A percentile compares a stretch with the other conserved stretches of the same genome.
Conservation (phyloP, 352 stramenopile species). For the Peronospora belbahrii region DNA sequence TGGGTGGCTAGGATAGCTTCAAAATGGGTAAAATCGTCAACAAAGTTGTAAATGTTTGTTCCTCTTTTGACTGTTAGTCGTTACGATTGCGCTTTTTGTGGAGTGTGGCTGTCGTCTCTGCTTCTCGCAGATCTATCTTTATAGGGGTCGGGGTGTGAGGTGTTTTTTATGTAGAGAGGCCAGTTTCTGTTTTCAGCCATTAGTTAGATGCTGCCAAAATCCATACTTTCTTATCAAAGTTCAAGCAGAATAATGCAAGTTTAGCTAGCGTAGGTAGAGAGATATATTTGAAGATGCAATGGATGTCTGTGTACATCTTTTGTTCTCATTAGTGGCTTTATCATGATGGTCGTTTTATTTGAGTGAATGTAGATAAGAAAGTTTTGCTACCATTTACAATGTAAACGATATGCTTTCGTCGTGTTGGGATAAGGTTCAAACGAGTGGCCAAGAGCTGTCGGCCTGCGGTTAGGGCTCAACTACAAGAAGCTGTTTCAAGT, state of each 20-base stretch:
- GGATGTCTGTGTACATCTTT: too few species aligned
- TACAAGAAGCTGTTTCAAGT: not conserved
- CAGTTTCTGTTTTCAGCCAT: slow-evolving; percentile 23
- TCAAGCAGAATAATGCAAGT: too few species aligned
- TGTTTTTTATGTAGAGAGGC: slow-evolving; percentile 16
- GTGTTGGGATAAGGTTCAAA: not conserved
- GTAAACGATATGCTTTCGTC: not conserved
- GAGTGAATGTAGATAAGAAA: too few species aligned
- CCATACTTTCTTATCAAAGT: slow-evolving; percentile 14
- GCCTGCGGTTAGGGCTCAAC: slow-evolving; percentile 9
- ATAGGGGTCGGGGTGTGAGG: slow-evolving; percentile 21
- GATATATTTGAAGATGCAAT: too few species aligned
- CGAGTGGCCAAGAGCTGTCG: slow-evolving; percentile 3
- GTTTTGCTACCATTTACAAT: not conserved
- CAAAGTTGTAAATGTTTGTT: not conserved
- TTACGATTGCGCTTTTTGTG: slow-evolving; percentile 23
- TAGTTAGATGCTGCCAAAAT: slow-evolving; percentile 16
- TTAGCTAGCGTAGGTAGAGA: too few species aligned
- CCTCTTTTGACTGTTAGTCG: slow-evolving; percentile 5
- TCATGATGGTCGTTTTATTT: not conserved
- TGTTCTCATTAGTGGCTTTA: too few species aligned
- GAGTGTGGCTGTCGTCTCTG: slow-evolving; percentile 19
- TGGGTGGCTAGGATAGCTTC: slow-evolving; percentile 7
- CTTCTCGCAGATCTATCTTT: slow-evolving; percentile 7
- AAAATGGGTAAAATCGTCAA: not conserved